Percentiles rank a stretch among this genome's conserved stretches.
Evolutionary conservation across 371 early-diverging fungal genomes (phyloP).

Genomic region (Mortierella sp.): DNA sequence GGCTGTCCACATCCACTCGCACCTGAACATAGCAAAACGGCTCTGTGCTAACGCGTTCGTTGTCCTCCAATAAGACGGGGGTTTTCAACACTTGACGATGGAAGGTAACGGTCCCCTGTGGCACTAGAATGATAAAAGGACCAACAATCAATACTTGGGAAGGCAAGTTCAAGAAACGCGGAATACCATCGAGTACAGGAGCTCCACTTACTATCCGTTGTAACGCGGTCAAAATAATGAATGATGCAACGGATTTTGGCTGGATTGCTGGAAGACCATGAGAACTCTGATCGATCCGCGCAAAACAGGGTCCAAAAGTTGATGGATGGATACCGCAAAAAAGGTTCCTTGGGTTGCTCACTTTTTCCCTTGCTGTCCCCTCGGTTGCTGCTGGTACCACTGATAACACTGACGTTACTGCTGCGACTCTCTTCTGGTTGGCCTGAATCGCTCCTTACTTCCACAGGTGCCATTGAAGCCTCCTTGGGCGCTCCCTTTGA

Average conservation of each 20-base stretch:
- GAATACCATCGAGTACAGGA: not conserved
- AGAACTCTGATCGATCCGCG: not conserved
- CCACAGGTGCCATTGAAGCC: not conserved
- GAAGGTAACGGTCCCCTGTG: conserved; percentile 56
- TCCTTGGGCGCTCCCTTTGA: not conserved
- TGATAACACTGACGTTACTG: no score
- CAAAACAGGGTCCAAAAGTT: conserved; percentile 57
- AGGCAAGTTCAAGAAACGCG: not conserved
- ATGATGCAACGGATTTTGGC: conserved; percentile 60
- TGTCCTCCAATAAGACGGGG: conserved; percentile 31
- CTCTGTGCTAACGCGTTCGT: conserved; percentile 20
- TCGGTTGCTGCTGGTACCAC: not conserved
- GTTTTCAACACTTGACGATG: conserved; percentile 53
- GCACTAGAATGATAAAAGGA: conserved; percentile 33
- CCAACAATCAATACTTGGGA: not conserved
- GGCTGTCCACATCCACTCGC: conserved; percentile 57
- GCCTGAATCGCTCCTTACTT: not conserved
- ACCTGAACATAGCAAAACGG: conserved; percentile 38
- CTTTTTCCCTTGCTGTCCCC: not conserved
- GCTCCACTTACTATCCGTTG: conserved; percentile 46
- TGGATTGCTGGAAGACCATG: conserved; percentile 28
- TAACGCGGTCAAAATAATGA: conserved; percentile 59
- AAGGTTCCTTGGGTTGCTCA: not conserved
- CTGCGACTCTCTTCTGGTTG: not conserved
- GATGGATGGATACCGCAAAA: conserved; percentile 55